phyloP scores from a whole-genome alignment of 148 eudicot species.

The Diospyros lotus region DNA sequence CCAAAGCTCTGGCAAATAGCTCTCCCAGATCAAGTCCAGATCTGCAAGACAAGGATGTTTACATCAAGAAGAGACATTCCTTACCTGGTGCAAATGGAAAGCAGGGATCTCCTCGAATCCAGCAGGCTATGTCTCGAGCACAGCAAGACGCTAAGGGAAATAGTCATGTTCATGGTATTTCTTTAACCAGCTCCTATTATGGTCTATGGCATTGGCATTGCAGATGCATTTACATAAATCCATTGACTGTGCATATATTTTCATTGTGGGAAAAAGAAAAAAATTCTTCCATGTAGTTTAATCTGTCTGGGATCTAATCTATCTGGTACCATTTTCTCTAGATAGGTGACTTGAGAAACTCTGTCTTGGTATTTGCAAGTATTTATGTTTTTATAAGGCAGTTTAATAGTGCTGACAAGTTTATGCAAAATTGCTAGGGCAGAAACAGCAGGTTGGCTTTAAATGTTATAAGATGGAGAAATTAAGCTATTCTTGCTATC shows the following conservation, averaged over 20 bases:
- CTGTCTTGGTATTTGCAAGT: not conserved
- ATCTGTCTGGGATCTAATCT: not conserved
- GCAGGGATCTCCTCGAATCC: slow-evolving; percentile 72
- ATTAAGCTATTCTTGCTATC: too few relatives aligned
- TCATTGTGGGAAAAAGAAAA: not conserved
- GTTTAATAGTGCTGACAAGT: not conserved
- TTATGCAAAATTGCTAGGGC: too few relatives aligned
- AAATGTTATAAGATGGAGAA: too few relatives aligned
- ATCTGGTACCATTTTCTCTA: not conserved
- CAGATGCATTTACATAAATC: not conserved
- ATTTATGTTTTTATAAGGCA: not conserved
- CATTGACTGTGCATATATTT: not conserved
- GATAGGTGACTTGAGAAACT: not conserved
- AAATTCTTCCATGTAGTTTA: not conserved
- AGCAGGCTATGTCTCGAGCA: slow-evolving; percentile 48
- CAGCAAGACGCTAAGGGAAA: slow-evolving; percentile 55
- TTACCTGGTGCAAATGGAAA: slow-evolving; percentile 71
- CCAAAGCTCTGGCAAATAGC: slow-evolving; percentile 53
- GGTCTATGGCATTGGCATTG: not conserved
- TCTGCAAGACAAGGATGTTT: slow-evolving; percentile 58
- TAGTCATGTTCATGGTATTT: slow-evolving; percentile 57
- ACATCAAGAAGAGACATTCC: slow-evolving; percentile 72
- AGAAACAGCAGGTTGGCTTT: too few relatives aligned
- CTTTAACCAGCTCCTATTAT: slow-evolving; percentile 8
- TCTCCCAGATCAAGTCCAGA: slow-evolving; percentile 95